Evolutionary conservation across 441 rosid genomes (phyloP).

Genomic region (Adansonia madagascariensis): DNA sequence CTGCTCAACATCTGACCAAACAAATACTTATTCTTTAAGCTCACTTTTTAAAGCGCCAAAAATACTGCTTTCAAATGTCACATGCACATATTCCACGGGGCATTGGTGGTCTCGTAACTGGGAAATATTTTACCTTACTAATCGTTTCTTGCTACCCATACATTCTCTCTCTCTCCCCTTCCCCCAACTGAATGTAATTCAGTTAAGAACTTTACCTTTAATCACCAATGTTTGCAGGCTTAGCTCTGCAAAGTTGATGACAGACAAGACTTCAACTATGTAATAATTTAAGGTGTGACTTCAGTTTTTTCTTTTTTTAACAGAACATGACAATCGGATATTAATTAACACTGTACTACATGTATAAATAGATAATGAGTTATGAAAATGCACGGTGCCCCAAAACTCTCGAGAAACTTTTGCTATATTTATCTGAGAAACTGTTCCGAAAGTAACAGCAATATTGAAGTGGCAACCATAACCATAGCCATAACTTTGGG

Average conservation of each 20-base stretch:
- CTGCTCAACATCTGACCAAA: no score
- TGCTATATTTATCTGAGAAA: background rate
- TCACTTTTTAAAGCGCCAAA: no score
- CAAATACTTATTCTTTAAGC: no score
- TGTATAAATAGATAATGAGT: background rate
- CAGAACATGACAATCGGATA: background rate
- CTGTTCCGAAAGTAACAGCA: background rate
- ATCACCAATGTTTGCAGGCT: background rate
- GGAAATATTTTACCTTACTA: no score
- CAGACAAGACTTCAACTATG: constrained; percentile 1
- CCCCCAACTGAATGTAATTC: no score
- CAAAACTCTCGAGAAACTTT: constrained; percentile 20
- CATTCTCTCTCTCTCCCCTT: no score
- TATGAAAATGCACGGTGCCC: constrained; percentile 9
- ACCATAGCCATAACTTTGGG: no score
- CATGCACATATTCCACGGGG: no score
- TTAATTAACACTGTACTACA: background rate
- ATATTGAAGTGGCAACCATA: background rate
- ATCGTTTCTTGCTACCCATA: no score
- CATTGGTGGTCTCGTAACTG: no score
- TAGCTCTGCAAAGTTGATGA: background rate
- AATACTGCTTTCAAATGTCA: no score
- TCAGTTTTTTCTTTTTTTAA: background rate
- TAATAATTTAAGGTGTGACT: constrained; percentile 3
- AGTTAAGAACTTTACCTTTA: background rate